Percentiles rank a stretch among this genome's conserved stretches.
Evolutionary conservation across 1,284 basidiomycete genomes (phyloP).

Genomic region (Moesziomyces parantarcticus): DNA sequence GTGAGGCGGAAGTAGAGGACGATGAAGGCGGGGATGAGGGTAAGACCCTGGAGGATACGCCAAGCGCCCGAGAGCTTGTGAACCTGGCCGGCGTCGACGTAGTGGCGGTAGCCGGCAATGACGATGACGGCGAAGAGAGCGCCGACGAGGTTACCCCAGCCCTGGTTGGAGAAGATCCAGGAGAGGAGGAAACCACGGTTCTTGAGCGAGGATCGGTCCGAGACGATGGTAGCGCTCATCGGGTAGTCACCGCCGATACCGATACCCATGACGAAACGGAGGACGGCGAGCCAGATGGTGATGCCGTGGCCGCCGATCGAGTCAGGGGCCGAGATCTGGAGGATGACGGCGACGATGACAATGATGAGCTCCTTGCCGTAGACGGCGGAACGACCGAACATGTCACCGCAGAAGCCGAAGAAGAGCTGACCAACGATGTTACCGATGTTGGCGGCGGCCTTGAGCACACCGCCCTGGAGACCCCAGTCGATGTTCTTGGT

Average conservation of each 20-base stretch:
- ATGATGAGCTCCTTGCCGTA: constrained; percentile 65
- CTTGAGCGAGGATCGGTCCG: constrained; percentile 57
- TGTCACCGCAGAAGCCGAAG: constrained; percentile 65
- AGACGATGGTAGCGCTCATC: constrained; percentile 72
- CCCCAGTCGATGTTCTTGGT: constrained; percentile 63
- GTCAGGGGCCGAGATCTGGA: constrained; percentile 64
- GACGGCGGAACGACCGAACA: constrained; percentile 63
- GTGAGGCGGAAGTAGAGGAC: constrained; percentile 71
- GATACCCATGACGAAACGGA: constrained; percentile 63
- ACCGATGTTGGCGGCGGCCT: constrained; percentile 64
- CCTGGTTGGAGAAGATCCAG: constrained; percentile 69
- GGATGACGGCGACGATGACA: constrained; percentile 60
- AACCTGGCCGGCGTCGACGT: constrained; percentile 46
- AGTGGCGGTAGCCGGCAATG: constrained; percentile 76
- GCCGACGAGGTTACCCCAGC: constrained; percentile 67
- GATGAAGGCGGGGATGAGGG: constrained; percentile 58
- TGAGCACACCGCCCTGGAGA: constrained; percentile 64
- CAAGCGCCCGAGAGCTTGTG: constrained; percentile 64
- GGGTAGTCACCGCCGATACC: constrained; percentile 84
- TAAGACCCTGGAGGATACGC: constrained; percentile 67
- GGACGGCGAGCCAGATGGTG: constrained; percentile 61
- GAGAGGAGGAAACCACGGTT: constrained; percentile 60
- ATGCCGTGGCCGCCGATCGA: constrained; percentile 57
- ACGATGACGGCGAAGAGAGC: constrained; percentile 78
- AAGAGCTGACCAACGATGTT: constrained; percentile 63